Base-by-base conservation (phyloP, 768 basidiomycete species). In the Clitopilus passeckerianus region DNA sequence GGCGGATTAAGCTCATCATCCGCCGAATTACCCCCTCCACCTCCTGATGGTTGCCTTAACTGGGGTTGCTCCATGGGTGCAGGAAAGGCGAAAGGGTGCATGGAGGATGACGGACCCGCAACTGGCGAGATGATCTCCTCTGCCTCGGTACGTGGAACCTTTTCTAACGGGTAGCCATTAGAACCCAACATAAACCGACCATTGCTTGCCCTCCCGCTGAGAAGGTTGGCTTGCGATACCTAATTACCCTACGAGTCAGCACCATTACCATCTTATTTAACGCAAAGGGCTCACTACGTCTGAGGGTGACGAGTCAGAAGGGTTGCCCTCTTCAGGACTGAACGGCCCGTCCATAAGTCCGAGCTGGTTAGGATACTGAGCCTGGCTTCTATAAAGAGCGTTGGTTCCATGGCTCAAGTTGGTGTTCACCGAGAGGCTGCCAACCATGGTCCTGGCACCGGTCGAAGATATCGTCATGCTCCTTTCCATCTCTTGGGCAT, bases 1-100 rank as follows among this genome's bases (percentile, higher is more conserved):
- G 59, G 59, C 12, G 59, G 59, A n/a, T 41, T 50, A 14, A 27
- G 9, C 22, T 24, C 59, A 56, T 56, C 46, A 33, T 27, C 34
- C 15, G 34, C 20, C 20, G 46, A 34, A 37, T 14, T 14, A 58
- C 9, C 33, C 50, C 30, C 55, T 24, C 18, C 43, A 23, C 24
- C 43, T 12, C 46, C 18, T 9, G 15, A 10, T 9, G 46, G 10
- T 23, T 18, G 46, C 16, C 46, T 23, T 50, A 18, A 18, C 20
- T 50, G 46, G 14, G 37, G n/a, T 50, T n/a, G 9, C 18, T 22
- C 46, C n/a, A 50, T 41, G 37, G 37, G 6, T 50, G 46, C 16
- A 18, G 18, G 15, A 12, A 50, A 12, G 22, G 46, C 46, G 12
- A 50, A 50, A 2, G 46, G 46, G 10, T 41, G n/a, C 37, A 41